Evolutionary conservation across 495 filamentous ascomycete genomes (phyloP), one percentile per base, ranked within the genome.

Genomic region (Letharia lupina): DNA sequence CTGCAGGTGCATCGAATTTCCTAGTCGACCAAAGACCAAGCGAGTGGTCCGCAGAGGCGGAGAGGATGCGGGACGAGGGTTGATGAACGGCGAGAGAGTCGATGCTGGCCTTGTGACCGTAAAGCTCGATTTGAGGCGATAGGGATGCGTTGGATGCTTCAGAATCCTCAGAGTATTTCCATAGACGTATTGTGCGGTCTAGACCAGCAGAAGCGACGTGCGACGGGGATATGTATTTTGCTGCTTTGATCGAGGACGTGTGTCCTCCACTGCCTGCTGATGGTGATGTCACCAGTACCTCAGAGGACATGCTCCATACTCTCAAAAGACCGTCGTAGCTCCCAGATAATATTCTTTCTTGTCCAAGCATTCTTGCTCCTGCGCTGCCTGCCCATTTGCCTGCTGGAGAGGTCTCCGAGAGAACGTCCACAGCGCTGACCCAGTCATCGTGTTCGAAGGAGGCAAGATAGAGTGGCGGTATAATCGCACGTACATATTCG

Each of bases 401-500:
- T 31, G 89, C 86, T 50, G 79, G 75, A 18, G 87, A 91, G 44
- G 81, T 85, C 28, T 70, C 74, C 0, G 89, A 92, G 28, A 93
- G 82, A 7, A 96, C 85, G 71, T 96, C 91, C n/a, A 96, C 88
- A n/a, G 85, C 81, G 74, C 88, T 89, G 42, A 98, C 89, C 94
- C 94, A 98, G 72, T 97, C 93, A 71, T 97, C 92, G 73, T 98
- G 92, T 77, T 96, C 85, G 75, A 95, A 97, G 63, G 88, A 90
- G 9, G 92, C 85, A 52, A 93, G 85, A 74, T 91, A 89, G 16
- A 88, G 78, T 31, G 94, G 95, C 1, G 94, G 94, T 73, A 96
- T 87, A 62, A 95, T 78, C 62, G 91, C 92, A 66, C 91, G 87
- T 11, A 96, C 91, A 78, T 97, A 98, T 80, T 97, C 92, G 56